A percentile compares a stretch with the other conserved stretches of the same genome.
phyloP scores from a whole-genome alignment of 2,329 filamentous ascomycete genomes.

The Monilinia vaccinii-corymbosi region DNA sequence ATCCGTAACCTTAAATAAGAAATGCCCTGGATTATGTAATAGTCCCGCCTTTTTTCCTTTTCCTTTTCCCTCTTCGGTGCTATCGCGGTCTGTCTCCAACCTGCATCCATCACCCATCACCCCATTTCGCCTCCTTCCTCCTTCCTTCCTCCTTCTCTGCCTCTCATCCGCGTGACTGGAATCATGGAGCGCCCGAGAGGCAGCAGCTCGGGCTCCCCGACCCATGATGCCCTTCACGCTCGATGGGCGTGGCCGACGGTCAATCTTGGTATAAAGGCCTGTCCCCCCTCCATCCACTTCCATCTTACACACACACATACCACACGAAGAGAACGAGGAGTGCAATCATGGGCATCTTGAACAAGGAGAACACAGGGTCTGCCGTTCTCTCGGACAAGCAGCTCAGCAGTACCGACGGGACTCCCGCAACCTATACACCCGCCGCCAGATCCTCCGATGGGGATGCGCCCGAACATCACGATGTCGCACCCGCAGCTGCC shows the following conservation, averaged over 20 bases:
- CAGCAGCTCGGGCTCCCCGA: neutral
- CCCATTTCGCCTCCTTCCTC: no score
- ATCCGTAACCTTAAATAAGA: no score
- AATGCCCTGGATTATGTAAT: no score
- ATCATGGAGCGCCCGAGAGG: no score
- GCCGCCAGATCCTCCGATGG: constrained; percentile 5
- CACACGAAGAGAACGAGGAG: no score
- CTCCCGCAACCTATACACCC: constrained; percentile 13
- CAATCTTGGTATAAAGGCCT: no score
- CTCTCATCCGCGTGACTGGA: neutral
- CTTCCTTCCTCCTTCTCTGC: no score
- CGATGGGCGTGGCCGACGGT: no score
- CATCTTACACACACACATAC: neutral
- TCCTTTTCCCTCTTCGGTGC: neutral
- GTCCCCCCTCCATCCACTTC: neutral
- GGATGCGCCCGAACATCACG: neutral
- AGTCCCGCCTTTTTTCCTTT: no score
- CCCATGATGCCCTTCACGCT: no score
- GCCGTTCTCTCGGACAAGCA: constrained; percentile 10
- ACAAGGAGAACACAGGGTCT: constrained; percentile 1
- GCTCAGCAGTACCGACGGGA: constrained; percentile 6
- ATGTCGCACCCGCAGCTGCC: neutral
- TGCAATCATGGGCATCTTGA: constrained; percentile 13
- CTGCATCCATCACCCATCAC: no score
- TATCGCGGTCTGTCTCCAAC: constrained; percentile 8